These are phyloP conservation scores for Apophysomyces trapeziformis DNA, from an alignment of 371 early-diverging fungal genomes.

Conservation along the genomic window DNA sequence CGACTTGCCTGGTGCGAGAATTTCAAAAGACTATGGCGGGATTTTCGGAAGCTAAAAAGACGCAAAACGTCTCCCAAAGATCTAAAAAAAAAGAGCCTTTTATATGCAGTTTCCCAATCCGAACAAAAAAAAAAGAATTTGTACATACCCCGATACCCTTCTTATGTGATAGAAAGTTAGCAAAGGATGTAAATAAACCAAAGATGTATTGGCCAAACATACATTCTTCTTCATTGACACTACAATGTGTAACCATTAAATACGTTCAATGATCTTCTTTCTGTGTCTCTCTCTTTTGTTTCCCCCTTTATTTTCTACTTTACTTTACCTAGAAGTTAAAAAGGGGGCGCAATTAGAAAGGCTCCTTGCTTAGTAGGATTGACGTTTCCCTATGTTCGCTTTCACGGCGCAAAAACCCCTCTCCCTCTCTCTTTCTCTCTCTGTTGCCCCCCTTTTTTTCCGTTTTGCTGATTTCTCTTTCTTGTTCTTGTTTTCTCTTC, in stretches of 20 bases:
- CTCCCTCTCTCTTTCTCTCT: background rate
- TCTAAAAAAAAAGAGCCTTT: background rate
- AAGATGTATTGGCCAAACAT: background rate
- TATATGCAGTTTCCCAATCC: constrained; percentile 4
- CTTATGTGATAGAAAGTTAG: background rate
- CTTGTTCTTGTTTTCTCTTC: no score
- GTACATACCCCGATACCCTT: background rate
- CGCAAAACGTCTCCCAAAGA: constrained; percentile 9
- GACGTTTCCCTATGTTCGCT: background rate
- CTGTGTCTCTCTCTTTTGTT: no score
- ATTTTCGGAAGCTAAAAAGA: constrained; percentile 9
- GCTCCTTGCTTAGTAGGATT: constrained; percentile 2
- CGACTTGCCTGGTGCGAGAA: constrained; percentile 10
- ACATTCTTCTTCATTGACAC: background rate
- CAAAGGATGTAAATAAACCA: constrained; percentile 4
- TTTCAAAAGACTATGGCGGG: constrained; percentile 11
- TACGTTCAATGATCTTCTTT: no score
- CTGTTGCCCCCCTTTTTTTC: background rate
- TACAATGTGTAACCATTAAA: no score
- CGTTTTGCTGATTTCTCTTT: background rate
- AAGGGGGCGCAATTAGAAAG: background rate
- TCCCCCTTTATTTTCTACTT: no score
- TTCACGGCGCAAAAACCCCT: background rate
- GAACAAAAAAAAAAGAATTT: constrained; percentile 1
- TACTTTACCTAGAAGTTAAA: no score